Conservation (phyloP, 768 basidiomycete species). For the Auriscalpium orientale region DNA sequence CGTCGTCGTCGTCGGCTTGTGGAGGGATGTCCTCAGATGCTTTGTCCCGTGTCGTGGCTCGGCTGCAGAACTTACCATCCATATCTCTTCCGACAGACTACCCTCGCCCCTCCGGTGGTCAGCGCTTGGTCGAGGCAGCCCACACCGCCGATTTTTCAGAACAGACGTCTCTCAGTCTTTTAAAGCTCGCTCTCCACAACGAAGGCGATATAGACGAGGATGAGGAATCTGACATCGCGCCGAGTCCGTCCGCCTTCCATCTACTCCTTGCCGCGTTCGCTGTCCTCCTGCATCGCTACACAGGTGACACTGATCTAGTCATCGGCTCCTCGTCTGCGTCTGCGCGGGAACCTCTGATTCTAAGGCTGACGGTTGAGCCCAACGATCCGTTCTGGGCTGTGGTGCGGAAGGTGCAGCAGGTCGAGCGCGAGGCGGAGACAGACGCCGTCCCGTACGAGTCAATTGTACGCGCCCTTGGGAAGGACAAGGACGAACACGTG, state of each 20-base stretch:
- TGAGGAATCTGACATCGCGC: constrained; percentile 37
- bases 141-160: constrained; percentile 65
- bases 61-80: constrained; percentile 77
- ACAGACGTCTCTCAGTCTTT: constrained; percentile 66
- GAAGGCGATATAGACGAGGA: constrained; percentile 46
- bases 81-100: constrained; percentile 95
- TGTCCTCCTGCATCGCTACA: constrained; percentile 88
- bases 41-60: constrained; percentile 48
- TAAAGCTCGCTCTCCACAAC: constrained; percentile 73
- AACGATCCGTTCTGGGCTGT: constrained; percentile 86
- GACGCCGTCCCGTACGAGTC: constrained; percentile 79
- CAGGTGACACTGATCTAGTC: constrained; percentile 89
- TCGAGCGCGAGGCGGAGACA: constrained; percentile 74
- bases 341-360: constrained; percentile 70
- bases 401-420: constrained; percentile 75
- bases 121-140: constrained; percentile 80
- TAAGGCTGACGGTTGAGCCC: constrained; percentile 78
- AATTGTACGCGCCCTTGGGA: constrained; percentile 60
- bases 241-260: constrained; percentile 78
- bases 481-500: constrained; percentile 55
- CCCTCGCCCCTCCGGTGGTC: constrained; percentile 67
- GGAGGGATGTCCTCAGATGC: constrained; percentile 20
- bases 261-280: constrained; percentile 88
- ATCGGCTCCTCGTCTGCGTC: constrained; percentile 82
- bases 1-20: no score